Percentiles rank a stretch among this genome's conserved stretches.
These are phyloP conservation scores for Fusarium irregulare DNA, from an alignment of 2,329 filamentous ascomycete species.

Conservation along the genomic window DNA sequence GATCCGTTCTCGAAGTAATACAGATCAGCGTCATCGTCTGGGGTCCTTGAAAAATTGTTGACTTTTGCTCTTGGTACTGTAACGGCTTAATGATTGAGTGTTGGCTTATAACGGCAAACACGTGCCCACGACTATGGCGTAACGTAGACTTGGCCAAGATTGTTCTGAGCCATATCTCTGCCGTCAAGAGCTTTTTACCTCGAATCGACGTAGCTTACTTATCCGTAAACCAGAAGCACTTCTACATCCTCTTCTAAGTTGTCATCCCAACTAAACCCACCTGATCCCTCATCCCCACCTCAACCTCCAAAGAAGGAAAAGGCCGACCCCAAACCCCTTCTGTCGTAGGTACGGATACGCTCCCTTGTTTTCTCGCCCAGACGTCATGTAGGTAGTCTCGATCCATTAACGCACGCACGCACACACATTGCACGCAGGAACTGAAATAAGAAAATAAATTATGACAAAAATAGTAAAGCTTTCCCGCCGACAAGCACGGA, in stretches of 20 bases:
- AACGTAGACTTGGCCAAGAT: neutral
- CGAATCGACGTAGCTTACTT: neutral
- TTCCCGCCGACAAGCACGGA: neutral
- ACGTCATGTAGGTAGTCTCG: slow-evolving; percentile 25
- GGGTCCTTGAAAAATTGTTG: neutral
- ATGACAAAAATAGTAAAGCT: slow-evolving; percentile 53
- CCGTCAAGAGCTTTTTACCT: neutral
- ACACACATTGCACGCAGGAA: neutral
- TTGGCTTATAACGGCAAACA: neutral
- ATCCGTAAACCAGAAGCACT: neutral
- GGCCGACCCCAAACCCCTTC: slow-evolving; percentile 34
- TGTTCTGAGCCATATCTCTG: neutral
- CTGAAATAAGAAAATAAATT: slow-evolving; percentile 17
- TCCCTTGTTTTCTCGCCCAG: slow-evolving; percentile 6
- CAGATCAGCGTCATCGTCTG: neutral
- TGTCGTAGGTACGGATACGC: slow-evolving; percentile 17
- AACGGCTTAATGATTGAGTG: neutral
- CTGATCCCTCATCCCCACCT: slow-evolving; percentile 31
- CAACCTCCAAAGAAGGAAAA: slow-evolving; percentile 37
- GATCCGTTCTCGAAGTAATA: neutral
- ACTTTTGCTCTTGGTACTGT: neutral
- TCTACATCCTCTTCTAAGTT: neutral
- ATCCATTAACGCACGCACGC: neutral
- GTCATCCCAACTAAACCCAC: slow-evolving; percentile 9
- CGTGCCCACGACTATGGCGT: neutral